Conservation (phyloP, 2,329 filamentous ascomycete species). For the Venturia aucupariae region DNA sequence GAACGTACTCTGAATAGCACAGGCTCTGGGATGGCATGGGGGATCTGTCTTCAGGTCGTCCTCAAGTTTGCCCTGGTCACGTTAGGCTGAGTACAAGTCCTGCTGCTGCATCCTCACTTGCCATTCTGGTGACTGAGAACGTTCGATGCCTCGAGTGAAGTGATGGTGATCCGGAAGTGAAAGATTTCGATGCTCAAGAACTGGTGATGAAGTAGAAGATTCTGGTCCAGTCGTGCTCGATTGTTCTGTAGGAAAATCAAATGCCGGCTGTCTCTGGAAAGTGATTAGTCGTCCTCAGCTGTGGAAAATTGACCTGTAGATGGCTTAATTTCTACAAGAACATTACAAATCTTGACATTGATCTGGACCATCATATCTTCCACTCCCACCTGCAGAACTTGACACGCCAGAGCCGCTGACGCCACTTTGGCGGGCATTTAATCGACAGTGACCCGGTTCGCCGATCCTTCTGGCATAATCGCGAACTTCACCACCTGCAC, state of each 20-base stretch:
- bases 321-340: no score
- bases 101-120: background rate
- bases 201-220: no score
- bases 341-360: no score
- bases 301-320: no score
- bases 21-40: slow-evolving; percentile 80
- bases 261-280: no score
- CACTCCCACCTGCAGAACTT: no score
- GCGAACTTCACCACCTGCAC: background rate
- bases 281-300: no score
- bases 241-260: no score
- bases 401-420: background rate
- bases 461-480: background rate
- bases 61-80: slow-evolving; percentile 32
- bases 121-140: background rate
- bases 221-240: no score
- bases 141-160: background rate
- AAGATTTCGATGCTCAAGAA: no score
- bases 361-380: no score
- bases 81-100: background rate
- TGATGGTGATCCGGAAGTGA: no score
- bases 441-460: background rate
- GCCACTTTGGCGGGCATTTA: background rate
- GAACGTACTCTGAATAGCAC: slow-evolving; percentile 73
- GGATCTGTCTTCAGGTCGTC: slow-evolving; percentile 65